Evolutionary conservation across 2,329 filamentous ascomycete genomes (phyloP), one percentile per base, ranked within the genome.

Genomic region (Aspergillus fumigatus): DNA sequence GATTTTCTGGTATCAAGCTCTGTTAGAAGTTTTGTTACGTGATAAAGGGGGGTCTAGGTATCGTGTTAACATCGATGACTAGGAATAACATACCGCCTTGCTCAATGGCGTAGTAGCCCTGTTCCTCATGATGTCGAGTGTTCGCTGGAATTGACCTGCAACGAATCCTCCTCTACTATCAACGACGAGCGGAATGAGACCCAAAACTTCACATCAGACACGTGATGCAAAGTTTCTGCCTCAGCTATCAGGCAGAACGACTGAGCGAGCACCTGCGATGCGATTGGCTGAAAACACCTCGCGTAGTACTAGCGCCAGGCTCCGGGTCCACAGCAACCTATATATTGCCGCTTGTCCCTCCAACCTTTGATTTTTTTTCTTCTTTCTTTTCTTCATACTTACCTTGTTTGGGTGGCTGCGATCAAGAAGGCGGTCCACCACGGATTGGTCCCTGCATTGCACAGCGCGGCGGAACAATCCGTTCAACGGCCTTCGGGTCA

Each of bases 1-100:
- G 75, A 96, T 74, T 89, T 91, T 95, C 92, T 97, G 72, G 53
- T 55, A 63, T 58, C 19, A 50, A 14, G 3, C 47, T 26, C 14
- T n/a, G 5, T 48, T 27, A 48, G 45, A 14, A 35, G 19, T 27
- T 53, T 14, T 7, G 27, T 17, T 14, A 38, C 14, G 14, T 14
- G 32, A 38, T 17, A 38, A 38, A 38, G 14, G 32, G 32, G 32
- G 32, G 14, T 32, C 17, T 17, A 6, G 32, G 7, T 38, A 38
- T 17, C 14, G 17, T 2, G 32, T 5, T 38, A 38, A 17, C n/a
- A 38, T 38, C 32, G 32, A 17, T 38, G 32, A 38, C 5, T 17
- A n/a, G 32, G 32, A 26, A 50, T 41, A 4, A 67, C 69, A 53
- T 73, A 77, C 75, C 53, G 73, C 68, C 64, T 71, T 72, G 54